Base-by-base conservation (phyloP, 331 rosid genomes). In the Malus hybrid region DNA sequence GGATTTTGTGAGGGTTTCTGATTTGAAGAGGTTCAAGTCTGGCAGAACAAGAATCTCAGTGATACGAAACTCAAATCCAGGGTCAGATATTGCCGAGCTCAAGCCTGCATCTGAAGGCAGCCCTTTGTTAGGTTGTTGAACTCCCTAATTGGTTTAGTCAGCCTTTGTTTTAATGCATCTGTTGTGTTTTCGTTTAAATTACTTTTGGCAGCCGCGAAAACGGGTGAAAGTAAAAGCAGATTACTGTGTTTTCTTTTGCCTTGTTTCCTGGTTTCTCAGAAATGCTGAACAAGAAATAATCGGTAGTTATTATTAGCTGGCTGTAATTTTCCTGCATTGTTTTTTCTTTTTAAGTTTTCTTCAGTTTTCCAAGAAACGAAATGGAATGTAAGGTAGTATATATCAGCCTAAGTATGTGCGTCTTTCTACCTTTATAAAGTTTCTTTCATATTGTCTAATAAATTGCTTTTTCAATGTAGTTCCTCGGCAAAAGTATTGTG, bases 401-500 rank as follows among this genome's bases (percentile, higher is more conserved):
- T 56, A 61, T 74, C 73, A 20, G 76, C n/a, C 48, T 16, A 4
- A 54, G 54, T 63, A 39, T 71, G 34, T 69, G 20, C 32, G 42
- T 27, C 52, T 67, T 34, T 79, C 39, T 71, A 33, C 57, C 60
- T 63, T 7, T 1, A 66, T 76, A 73, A 39, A 65, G 64, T 64
- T 34, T 66, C 22, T 77, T 71, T 76, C 61, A 55, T 65, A 34
- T 75, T n/a, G 36, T 28, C 83, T 86, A 78, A 85, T 75, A 55
- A 71, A 27, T 67, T 50, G 64, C 67, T 46, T 36, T 22, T 76
- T 87, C 54, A 76, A 62, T 84, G 84, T 55, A 94, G 99, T 95
- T 86, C 99, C 99, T 50, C 86, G 93, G 80, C 97, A 92, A 75
- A 95, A 92, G 85, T 95, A 95, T 73, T 86, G 93, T 71, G 99